Evolutionary conservation across 2,329 filamentous ascomycete species (phyloP), one percentile per base, ranked within the genome.

Genomic region (Phaeomoniella chlamydospora): DNA sequence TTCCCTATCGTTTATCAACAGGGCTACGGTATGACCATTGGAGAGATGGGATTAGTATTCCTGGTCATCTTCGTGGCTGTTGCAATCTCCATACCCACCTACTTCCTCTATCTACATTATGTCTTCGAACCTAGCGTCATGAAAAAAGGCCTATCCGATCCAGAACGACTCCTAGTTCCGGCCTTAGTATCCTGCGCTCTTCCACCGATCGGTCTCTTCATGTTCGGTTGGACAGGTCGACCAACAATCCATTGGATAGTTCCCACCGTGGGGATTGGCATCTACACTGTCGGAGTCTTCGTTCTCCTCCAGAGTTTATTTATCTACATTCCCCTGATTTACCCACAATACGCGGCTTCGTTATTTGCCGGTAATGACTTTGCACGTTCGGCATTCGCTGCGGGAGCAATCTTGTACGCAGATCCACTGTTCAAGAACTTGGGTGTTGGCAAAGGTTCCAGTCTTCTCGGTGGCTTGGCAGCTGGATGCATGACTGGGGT

Each of bases 1-100:
- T 79, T 80, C 52, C 74, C 74, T 3, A 57, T 77, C 11, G 72
- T 79, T 37, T 80, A 75, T 50, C 62, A 65, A 2, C 62, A 62
- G 29, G 58, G 67, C 46, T 80, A 80, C 54, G 52, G 57, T 48
- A 77, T 80, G 65, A 67, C 62, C 39, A 53, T 70, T 2, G 72
- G 73, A 18, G 50, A 73, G 43, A 56, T 70, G 41, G 72, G 74
- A 18, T 62, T 78, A 6, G 65, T 74, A 31, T 79, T 79, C 58
- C 57, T 74, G 34, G 70, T 67, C 43, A 64, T 78, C 46, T 56
- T 74, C 16, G 63, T 77, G n/a, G 61, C 69, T 6, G 73, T 68
- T 47, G 39, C 72, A 4, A 48, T 76, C 38, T 70, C 65, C 29
- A 56, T 71, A 29, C 54, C 46, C 33, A 40, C 60, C 32, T 77